phyloP scores from a whole-genome alignment of 768 basidiomycete species.

The Termitomyces eurrhizus region DNA sequence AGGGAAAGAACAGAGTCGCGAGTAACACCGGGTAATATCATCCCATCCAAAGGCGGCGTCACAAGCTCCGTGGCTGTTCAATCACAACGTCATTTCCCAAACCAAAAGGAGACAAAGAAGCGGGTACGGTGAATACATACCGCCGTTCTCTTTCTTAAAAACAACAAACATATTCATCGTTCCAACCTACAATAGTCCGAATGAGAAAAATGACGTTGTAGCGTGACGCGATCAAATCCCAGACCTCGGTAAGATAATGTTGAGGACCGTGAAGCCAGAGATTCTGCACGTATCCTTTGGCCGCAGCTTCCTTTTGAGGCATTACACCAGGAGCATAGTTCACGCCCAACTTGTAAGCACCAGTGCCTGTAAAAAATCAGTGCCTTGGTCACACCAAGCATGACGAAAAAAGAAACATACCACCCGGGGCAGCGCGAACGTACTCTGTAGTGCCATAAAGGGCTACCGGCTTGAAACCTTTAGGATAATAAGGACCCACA shows the following conservation, averaged over 20 bases:
- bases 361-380: constrained; percentile 51
- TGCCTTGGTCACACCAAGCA: not conserved
- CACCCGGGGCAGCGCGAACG: constrained; percentile 84
- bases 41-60: constrained; percentile 87
- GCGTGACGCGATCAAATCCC: not conserved
- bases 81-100: constrained; percentile 18
- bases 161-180: constrained; percentile 93
- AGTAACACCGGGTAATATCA: constrained; percentile 91
- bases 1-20: constrained; percentile 80
- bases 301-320: constrained; percentile 75
- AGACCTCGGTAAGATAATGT: constrained; percentile 49
- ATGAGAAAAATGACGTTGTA: constrained; percentile 19
- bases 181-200: constrained; percentile 54
- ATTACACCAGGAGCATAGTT: constrained; percentile 89
- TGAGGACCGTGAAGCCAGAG: constrained; percentile 84
- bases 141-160: constrained; percentile 65
- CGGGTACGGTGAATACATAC: constrained; percentile 25
- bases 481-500: constrained; percentile 82
- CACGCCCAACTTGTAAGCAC: constrained; percentile 82
- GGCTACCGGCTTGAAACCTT: constrained; percentile 90
- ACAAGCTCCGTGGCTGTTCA: constrained; percentile 68
- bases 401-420: constrained; percentile 31
- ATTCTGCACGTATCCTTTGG: constrained; percentile 81
- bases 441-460: constrained; percentile 81
- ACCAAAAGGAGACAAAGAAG: not conserved